Evolutionary conservation across 1,284 basidiomycete genomes (phyloP).

Genomic region (Fomitopsis betulina): DNA sequence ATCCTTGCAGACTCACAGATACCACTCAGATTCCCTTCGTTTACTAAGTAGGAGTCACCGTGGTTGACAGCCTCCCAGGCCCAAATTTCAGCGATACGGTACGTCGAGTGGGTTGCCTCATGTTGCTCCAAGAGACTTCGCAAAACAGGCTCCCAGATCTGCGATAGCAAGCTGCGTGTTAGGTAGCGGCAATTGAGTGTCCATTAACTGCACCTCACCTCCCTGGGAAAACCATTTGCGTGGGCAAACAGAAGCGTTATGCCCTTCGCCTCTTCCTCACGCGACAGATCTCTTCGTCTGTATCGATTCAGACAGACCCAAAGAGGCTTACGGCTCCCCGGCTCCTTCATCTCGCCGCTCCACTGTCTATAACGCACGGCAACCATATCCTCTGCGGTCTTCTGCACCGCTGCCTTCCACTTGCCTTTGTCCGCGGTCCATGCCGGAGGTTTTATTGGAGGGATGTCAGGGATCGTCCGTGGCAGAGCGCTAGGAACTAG

Average conservation of each 20-base stretch:
- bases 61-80: slow-evolving; percentile 51
- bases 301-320: slow-evolving; percentile 32
- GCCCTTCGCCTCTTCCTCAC: slow-evolving; percentile 23
- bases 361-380: slow-evolving; percentile 19
- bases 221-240: slow-evolving; percentile 32
- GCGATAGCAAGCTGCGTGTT: slow-evolving; percentile 46
- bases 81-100: slow-evolving; percentile 51
- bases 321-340: slow-evolving; percentile 17
- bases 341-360: slow-evolving; percentile 18
- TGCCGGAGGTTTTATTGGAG: slow-evolving; percentile 30
- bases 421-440: slow-evolving; percentile 28
- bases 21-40: slow-evolving; percentile 40
- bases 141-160: slow-evolving; percentile 33
- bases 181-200: slow-evolving; percentile 32
- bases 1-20: slow-evolving; percentile 30
- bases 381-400: slow-evolving; percentile 15
- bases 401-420: slow-evolving; percentile 24
- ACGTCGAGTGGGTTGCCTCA: slow-evolving; percentile 6
- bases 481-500: slow-evolving; percentile 71
- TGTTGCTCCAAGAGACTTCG: slow-evolving; percentile 19
- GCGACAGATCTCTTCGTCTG: slow-evolving; percentile 21
- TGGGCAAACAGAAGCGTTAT: slow-evolving; percentile 30
- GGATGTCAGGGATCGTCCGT: slow-evolving; percentile 44
- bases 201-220: slow-evolving; percentile 42
- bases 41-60: slow-evolving; percentile 48